Evolutionary conservation across 2,329 filamentous ascomycete genomes (phyloP).

Genomic region (Penicillium thymicola): DNA sequence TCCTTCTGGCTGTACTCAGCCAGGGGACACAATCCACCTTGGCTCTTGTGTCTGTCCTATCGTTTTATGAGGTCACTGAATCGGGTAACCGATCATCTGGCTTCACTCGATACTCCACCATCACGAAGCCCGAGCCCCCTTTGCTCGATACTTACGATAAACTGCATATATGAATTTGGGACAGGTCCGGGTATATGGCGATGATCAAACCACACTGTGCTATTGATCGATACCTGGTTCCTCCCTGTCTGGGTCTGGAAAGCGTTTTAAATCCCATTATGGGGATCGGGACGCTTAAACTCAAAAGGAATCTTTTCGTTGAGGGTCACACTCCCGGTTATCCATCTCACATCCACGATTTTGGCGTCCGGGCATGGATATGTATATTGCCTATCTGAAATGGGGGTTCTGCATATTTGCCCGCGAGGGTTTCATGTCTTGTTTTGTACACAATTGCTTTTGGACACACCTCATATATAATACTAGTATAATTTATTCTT

Average conservation of each 20-base stretch:
- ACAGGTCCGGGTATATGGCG: background rate
- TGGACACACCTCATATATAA: constrained; percentile 1
- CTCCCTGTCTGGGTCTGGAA: background rate
- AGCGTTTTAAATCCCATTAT: background rate
- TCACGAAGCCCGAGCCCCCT: constrained; percentile 4
- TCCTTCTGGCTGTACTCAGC: background rate
- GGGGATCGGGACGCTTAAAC: background rate
- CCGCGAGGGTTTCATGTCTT: constrained; percentile 3
- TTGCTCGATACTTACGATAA: constrained; percentile 6
- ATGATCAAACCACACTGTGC: background rate
- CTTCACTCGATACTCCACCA: constrained; percentile 1
- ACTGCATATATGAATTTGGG: constrained; percentile 7
- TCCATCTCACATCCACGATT: background rate
- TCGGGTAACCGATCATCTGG: background rate
- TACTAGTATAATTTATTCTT: background rate
- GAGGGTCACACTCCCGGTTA: background rate
- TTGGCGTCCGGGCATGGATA: constrained; percentile 5
- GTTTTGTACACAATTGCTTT: constrained; percentile 11
- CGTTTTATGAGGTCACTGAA: constrained; percentile 6
- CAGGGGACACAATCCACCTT: constrained; percentile 8
- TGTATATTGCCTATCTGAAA: constrained; percentile 8
- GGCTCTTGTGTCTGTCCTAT: constrained; percentile 12
- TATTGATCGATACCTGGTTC: background rate
- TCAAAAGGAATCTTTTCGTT: background rate
- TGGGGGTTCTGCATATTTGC: background rate